These are phyloP conservation scores for Dactylellina haptotyla DNA, from an alignment of 2,329 filamentous ascomycete genomes.

Conservation along the genomic window DNA sequence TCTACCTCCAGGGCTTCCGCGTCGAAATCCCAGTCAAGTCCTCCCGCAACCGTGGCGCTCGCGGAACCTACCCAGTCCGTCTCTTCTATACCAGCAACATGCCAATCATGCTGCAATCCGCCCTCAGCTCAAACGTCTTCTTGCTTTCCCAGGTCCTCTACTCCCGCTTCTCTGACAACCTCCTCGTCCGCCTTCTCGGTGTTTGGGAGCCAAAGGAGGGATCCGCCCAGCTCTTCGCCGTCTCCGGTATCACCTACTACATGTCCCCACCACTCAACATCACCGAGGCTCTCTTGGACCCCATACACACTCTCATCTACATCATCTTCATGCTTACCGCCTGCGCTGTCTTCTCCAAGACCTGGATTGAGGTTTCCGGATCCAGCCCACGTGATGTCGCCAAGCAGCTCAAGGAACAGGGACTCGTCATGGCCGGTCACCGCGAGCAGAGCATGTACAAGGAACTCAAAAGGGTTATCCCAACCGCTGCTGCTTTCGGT, in stretches of 20 bases:
- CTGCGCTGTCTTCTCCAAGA: slow-evolving; percentile 99
- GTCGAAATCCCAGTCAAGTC: slow-evolving; percentile 99
- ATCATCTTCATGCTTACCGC: slow-evolving; percentile 97
- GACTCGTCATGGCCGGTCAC: slow-evolving; percentile 98
- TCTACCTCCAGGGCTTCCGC: slow-evolving; percentile 99
- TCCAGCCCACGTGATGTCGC: slow-evolving; percentile 97
- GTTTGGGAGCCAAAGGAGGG: slow-evolving; percentile 98
- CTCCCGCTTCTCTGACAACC: slow-evolving; percentile 98
- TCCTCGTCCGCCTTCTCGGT: slow-evolving; percentile 95
- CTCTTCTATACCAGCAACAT: slow-evolving; percentile 99
- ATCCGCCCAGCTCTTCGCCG: slow-evolving; percentile 91
- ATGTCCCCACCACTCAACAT: slow-evolving; percentile 99
- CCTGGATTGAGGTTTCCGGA: slow-evolving; percentile 99
- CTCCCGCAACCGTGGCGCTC: slow-evolving; percentile 96
- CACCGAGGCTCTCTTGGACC: slow-evolving; percentile 94
- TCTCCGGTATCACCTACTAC: slow-evolving; percentile 97
- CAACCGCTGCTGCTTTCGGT: slow-evolving; percentile 96
- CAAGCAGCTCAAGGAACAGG: slow-evolving; percentile 99
- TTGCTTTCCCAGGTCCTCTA: slow-evolving; percentile 99
- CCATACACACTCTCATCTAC: slow-evolving; percentile 95
- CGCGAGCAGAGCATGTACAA: slow-evolving; percentile 99
- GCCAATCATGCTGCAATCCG: slow-evolving; percentile 99
- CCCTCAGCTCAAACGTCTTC: slow-evolving; percentile 98
- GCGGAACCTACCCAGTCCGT: slow-evolving; percentile 90
- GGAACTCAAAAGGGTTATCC: slow-evolving; percentile 99